Percentiles rank a stretch among this genome's conserved stretches.
Conservation (phyloP, 495 filamentous ascomycete genomes). For the Penicillium paradoxum region DNA sequence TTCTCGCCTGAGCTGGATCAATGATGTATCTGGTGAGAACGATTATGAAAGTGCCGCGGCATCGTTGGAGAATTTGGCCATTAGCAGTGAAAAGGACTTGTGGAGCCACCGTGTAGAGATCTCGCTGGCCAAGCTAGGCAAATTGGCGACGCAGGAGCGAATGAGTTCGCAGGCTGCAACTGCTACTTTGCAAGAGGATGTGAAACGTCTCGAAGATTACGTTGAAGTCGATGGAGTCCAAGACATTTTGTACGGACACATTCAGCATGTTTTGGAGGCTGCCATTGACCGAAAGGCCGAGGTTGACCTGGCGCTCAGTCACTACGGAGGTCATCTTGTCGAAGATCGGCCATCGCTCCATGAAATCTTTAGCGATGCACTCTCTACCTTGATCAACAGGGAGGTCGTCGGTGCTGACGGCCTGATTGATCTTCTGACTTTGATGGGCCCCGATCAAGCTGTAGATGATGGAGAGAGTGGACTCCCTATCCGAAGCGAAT, state of each 20-base stretch:
- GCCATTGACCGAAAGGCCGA: slow-evolving; percentile 77
- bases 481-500: slow-evolving; percentile 49
- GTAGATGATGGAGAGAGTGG: slow-evolving; percentile 32
- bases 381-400: slow-evolving; percentile 62
- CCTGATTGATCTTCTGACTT: slow-evolving; percentile 77
- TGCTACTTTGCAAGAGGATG: slow-evolving; percentile 27
- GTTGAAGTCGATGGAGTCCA: slow-evolving; percentile 67
- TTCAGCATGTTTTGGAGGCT: slow-evolving; percentile 51
- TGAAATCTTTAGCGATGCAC: slow-evolving; percentile 57
- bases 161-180: slow-evolving; percentile 10
- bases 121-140: slow-evolving; percentile 78
- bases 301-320: slow-evolving; percentile 65
- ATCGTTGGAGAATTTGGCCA: slow-evolving; percentile 60
- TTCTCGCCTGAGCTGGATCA: slow-evolving; percentile 86
- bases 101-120: slow-evolving; percentile 90
- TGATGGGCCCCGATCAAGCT: slow-evolving; percentile 47
- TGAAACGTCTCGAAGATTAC: slow-evolving; percentile 51
- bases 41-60: slow-evolving; percentile 66
- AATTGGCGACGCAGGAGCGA: slow-evolving; percentile 55
- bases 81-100: slow-evolving; percentile 62
- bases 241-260: slow-evolving; percentile 59
- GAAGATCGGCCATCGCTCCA: slow-evolving; percentile 58
- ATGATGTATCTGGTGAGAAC: slow-evolving; percentile 70
- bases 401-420: slow-evolving; percentile 60
- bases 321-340: slow-evolving; percentile 52